phyloP scores from a whole-genome alignment of 2,329 filamentous ascomycete genomes.

The Helotiales sp. region DNA sequence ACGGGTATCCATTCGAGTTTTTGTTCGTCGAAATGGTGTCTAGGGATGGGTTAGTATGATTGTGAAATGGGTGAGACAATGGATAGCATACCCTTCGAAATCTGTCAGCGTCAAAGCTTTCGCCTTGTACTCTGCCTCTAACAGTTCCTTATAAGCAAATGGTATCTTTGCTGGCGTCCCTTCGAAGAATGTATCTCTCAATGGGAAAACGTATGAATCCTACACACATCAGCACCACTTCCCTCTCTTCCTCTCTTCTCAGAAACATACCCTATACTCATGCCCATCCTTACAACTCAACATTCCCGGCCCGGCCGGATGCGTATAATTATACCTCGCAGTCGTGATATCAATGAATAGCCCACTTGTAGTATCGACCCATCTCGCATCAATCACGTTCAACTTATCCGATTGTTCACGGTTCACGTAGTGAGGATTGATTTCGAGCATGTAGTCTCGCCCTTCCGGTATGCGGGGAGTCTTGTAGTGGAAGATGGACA shows the following conservation, averaged over 20 bases:
- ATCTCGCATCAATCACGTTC: slow-evolving; percentile 83
- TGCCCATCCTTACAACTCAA: slow-evolving; percentile 53
- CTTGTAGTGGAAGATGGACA: slow-evolving; percentile 37
- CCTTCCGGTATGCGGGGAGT: slow-evolving; percentile 36
- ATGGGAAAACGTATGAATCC: slow-evolving; percentile 64
- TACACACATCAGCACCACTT: slow-evolving; percentile 26
- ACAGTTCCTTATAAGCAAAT: slow-evolving; percentile 57
- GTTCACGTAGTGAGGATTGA: slow-evolving; percentile 71
- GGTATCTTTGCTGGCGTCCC: slow-evolving; percentile 67
- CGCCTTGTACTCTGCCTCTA: slow-evolving; percentile 57
- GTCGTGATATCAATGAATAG: slow-evolving; percentile 84
- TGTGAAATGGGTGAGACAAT: not conserved
- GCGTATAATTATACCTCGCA: slow-evolving; percentile 46
- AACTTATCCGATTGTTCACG: slow-evolving; percentile 62
- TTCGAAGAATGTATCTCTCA: slow-evolving; percentile 69
- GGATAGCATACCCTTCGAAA: slow-evolving; percentile 49
- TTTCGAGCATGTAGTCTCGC: slow-evolving; percentile 69
- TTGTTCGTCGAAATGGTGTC: slow-evolving; percentile 43
- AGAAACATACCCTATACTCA: slow-evolving; percentile 44
- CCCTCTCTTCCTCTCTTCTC: not conserved
- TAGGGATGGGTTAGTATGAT: slow-evolving; percentile 20
- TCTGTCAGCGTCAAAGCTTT: slow-evolving; percentile 51
- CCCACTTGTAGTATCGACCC: slow-evolving; percentile 75
- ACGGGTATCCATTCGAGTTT: slow-evolving; percentile 39
- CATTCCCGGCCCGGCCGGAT: slow-evolving; percentile 45